Evolutionary conservation across 129 eudicot genomes (phyloP).

Genomic region (Helianthus tuberosus): DNA sequence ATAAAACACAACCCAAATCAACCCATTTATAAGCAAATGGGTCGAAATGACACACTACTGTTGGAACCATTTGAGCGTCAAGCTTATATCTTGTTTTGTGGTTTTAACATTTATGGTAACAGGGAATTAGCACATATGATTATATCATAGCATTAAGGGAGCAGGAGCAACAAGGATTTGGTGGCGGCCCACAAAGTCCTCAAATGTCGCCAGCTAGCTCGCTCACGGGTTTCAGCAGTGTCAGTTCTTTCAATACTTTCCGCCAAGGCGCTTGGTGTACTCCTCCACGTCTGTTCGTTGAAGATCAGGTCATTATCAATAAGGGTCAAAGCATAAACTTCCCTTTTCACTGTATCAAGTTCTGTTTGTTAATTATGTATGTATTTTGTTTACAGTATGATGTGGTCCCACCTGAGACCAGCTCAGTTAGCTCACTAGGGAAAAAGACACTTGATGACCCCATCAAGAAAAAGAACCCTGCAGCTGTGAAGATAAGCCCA

Average conservation of each 20-base stretch:
- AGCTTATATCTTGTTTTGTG: constrained; percentile 4
- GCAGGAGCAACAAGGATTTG: constrained; percentile 82
- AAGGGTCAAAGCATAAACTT: background rate
- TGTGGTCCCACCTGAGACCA: constrained; percentile 83
- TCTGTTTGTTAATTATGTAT: background rate
- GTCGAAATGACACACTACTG: background rate
- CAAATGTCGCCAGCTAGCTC: constrained; percentile 95
- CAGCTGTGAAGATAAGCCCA: constrained; percentile 90
- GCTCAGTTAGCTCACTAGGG: constrained; percentile 82
- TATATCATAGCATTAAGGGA: constrained; percentile 92
- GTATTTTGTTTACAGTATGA: constrained; percentile 57
- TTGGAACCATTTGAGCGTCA: constrained; percentile 4
- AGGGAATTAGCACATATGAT: constrained; percentile 98
- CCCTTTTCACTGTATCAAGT: background rate
- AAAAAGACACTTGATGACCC: constrained; percentile 60
- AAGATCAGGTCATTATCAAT: constrained; percentile 52
- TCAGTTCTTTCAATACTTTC: constrained; percentile 83
- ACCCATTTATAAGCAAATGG: background rate
- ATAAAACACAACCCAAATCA: background rate
- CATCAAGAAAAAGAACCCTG: constrained; percentile 70
- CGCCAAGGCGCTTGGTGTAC: constrained; percentile 98
- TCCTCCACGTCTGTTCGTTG: constrained; percentile 89
- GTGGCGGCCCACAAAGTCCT: constrained; percentile 91
- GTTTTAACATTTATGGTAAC: constrained; percentile 10
- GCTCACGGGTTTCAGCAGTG: constrained; percentile 86